Evolutionary conservation across 169 alveolate species (phyloP).

Genomic region (Cryptosporidium ubiquitum): DNA sequence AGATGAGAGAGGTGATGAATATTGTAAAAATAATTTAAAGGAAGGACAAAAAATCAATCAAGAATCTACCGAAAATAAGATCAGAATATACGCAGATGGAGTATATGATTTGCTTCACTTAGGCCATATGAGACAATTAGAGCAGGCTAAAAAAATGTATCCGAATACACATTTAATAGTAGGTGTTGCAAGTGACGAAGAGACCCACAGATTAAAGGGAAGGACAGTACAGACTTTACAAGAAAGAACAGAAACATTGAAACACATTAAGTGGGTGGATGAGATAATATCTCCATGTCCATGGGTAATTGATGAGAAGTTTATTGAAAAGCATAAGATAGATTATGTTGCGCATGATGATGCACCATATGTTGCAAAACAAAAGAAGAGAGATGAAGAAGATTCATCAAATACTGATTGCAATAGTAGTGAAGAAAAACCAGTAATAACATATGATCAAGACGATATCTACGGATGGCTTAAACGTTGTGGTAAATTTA

Average conservation of each 20-base stretch:
- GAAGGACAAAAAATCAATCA: slow-evolving; percentile 17
- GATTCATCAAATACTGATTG: slow-evolving; percentile 16
- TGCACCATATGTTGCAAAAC: slow-evolving; percentile 89
- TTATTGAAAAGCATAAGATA: slow-evolving; percentile 89
- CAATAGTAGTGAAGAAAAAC: slow-evolving; percentile 73
- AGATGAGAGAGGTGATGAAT: neutral
- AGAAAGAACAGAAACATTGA: slow-evolving; percentile 94
- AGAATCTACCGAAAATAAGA: slow-evolving; percentile 80
- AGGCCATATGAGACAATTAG: slow-evolving; percentile 96
- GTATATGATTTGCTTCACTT: slow-evolving; percentile 96
- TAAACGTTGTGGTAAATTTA: slow-evolving; percentile 87
- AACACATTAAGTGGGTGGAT: slow-evolving; percentile 96
- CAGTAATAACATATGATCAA: slow-evolving; percentile 76
- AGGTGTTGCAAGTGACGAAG: slow-evolving; percentile 97
- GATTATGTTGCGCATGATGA: slow-evolving; percentile 96
- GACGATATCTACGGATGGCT: slow-evolving; percentile 92
- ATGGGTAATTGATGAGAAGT: slow-evolving; percentile 92
- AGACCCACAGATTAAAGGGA: slow-evolving; percentile 92
- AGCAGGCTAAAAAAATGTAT: slow-evolving; percentile 95
- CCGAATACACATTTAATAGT: slow-evolving; percentile 92
- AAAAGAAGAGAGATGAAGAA: slow-evolving; percentile 77
- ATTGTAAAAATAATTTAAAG: neutral
- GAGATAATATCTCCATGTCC: slow-evolving; percentile 97
- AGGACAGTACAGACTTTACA: slow-evolving; percentile 92
- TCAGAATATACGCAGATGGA: slow-evolving; percentile 89